Evolutionary conservation across 495 filamentous ascomycete genomes (phyloP).

Genomic region (Letharia lupina): DNA sequence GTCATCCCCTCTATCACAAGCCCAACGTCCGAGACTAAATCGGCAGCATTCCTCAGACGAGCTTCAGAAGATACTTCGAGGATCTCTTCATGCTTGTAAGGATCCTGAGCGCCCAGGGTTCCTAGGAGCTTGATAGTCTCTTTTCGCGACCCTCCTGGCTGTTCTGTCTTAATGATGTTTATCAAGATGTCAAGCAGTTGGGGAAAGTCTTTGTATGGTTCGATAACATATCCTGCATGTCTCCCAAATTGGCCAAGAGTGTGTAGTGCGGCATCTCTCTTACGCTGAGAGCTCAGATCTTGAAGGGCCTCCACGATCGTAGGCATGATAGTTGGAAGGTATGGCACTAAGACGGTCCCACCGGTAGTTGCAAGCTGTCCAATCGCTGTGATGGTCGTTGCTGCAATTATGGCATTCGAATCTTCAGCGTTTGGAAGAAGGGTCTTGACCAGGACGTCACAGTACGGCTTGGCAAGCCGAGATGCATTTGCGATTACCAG

Average conservation of each 20-base stretch:
- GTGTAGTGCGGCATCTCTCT: slow-evolving; percentile 82
- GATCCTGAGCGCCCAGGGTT: slow-evolving; percentile 91
- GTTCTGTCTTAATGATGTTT: slow-evolving; percentile 85
- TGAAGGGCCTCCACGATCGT: slow-evolving; percentile 88
- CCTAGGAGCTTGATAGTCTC: slow-evolving; percentile 95
- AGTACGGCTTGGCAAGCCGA: slow-evolving; percentile 85
- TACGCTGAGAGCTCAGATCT: slow-evolving; percentile 78
- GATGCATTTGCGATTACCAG: slow-evolving; percentile 86
- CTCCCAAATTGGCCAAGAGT: slow-evolving; percentile 88
- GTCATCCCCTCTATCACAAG: slow-evolving; percentile 97
- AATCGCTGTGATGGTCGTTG: slow-evolving; percentile 85
- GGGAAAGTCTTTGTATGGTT: slow-evolving; percentile 90
- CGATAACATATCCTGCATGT: slow-evolving; percentile 94
- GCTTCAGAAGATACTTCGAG: slow-evolving; percentile 42
- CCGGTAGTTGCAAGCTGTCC: slow-evolving; percentile 90
- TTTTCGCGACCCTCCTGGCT: slow-evolving; percentile 71
- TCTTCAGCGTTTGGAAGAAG: slow-evolving; percentile 83
- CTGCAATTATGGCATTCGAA: slow-evolving; percentile 73
- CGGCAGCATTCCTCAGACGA: slow-evolving; percentile 46
- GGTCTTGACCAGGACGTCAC: slow-evolving; percentile 86
- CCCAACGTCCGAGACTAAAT: slow-evolving; percentile 81
- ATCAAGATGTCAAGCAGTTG: slow-evolving; percentile 85
- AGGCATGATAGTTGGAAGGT: slow-evolving; percentile 84
- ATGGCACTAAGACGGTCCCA: slow-evolving; percentile 79
- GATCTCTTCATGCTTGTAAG: slow-evolving; percentile 81